Evolutionary conservation across 345 rosid species (phyloP), one percentile per base, ranked within the genome.

Genomic region (Hevea brasiliensis): DNA sequence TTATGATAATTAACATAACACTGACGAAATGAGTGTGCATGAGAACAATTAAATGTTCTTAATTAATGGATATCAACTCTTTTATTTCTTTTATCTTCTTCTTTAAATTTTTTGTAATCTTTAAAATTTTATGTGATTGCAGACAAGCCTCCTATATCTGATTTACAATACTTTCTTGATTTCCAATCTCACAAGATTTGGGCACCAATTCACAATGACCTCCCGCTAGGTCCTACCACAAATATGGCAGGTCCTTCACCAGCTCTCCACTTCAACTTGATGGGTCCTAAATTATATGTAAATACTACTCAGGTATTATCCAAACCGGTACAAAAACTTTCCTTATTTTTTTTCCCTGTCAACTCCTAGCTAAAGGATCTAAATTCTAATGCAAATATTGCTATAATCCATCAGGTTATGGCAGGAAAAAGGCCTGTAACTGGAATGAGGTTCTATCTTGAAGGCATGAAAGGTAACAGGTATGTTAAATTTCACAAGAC

Each of bases 151-250:
- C 94, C 98, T 2, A 14, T 88, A 72, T 74, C 68, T 32, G 99
- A 92, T 76, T 76, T 95, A 29, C 82, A 71, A 2, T 91, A 86
- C 69, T 95, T 95, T 76, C 89, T 95, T 6, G 94, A 89, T 67
- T 92, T 90, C 83, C 92, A 89, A 76, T 72, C 82, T 7, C 92
- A 89, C 75, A 92, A 90, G 82, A 72, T 70, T 0, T 95, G 99
- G 99, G 96, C 98, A 41, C 99, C 98, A 0, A 64, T 95, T 18
- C 98, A 95, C 79, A 92, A 89, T 77, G 99, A 95, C 70, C 92
- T 86, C 24, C 98, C 99, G 1, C 79, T 91, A 11, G 92, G 93
- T 4, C 92, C 98, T 14, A 82, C 93, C 14, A 82, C 97, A 18
- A 91, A 91, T 26, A 82, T 84, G 80, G 51, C 85, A 37, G 72